Evolutionary conservation across 2,329 filamentous ascomycete species (phyloP).

Genomic region (Corinectria fuckeliana): DNA sequence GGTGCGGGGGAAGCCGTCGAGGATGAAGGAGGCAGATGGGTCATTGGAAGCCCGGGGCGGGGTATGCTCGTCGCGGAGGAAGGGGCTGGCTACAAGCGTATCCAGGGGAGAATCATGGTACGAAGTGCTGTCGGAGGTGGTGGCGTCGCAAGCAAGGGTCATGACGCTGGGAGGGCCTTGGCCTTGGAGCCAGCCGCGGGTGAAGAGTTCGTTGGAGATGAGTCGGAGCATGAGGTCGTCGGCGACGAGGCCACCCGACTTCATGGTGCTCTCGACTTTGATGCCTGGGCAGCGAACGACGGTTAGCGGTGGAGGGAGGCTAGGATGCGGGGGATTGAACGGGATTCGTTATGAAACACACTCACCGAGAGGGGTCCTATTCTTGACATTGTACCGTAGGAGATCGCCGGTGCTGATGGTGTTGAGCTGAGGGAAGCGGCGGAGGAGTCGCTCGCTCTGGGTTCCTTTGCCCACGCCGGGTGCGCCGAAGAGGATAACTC

Average conservation of each 20-base stretch:
- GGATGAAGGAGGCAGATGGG: constrained; percentile 85
- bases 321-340: neutral
- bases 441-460: constrained; percentile 86
- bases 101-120: constrained; percentile 45
- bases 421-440: constrained; percentile 85
- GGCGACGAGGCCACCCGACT: constrained; percentile 85
- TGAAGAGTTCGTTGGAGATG: constrained; percentile 87
- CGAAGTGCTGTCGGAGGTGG: constrained; percentile 46
- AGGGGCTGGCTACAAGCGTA: constrained; percentile 49
- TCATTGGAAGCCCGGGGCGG: constrained; percentile 64
- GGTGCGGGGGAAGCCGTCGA: constrained; percentile 95
- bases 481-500: constrained; percentile 92
- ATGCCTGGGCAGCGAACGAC: constrained; percentile 66
- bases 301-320: constrained; percentile 11
- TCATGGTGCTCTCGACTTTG: constrained; percentile 89
- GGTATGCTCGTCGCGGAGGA: constrained; percentile 45
- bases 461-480: constrained; percentile 98
- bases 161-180: constrained; percentile 55
- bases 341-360: constrained; percentile 1
- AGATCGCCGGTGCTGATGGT: constrained; percentile 95
- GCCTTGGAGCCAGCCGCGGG: constrained; percentile 79
- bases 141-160: constrained; percentile 55
- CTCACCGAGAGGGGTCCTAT: constrained; percentile 82
- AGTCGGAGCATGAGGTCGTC: constrained; percentile 91
- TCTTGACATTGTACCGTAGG: constrained; percentile 89